Evolutionary conservation across 2,329 filamentous ascomycete species (phyloP).

Genomic region (Xylariaceae sp.): DNA sequence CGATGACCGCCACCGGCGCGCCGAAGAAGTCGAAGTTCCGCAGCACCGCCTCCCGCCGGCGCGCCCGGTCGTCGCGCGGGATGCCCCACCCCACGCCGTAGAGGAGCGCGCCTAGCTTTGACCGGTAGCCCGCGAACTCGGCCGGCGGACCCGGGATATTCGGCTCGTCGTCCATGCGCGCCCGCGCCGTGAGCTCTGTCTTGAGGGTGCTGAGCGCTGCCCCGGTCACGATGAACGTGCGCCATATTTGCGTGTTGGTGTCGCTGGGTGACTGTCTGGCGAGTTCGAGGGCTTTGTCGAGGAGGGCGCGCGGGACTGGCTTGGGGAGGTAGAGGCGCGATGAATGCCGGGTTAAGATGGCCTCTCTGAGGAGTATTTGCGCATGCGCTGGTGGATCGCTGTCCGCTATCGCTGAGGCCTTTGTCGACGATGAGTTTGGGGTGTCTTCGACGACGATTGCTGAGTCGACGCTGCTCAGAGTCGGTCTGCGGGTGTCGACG

Average conservation of each 20-base stretch:
- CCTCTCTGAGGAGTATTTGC: slow-evolving; percentile 18
- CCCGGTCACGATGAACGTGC: slow-evolving; percentile 17
- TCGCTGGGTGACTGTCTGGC: slow-evolving; percentile 20
- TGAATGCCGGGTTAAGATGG: slow-evolving; percentile 19
- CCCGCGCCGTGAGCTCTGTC: slow-evolving; percentile 3
- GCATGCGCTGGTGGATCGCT: not conserved
- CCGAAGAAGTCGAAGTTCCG: slow-evolving; percentile 25
- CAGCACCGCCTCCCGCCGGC: slow-evolving; percentile 12
- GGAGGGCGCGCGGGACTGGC: slow-evolving; percentile 6
- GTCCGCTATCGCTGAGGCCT: not conserved
- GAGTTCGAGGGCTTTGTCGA: slow-evolving; percentile 12
- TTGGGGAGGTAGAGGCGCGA: slow-evolving; percentile 13
- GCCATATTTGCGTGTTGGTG: slow-evolving; percentile 23
- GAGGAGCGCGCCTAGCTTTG: slow-evolving; percentile 14
- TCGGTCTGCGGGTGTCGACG: not conserved
- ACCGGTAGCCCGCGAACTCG: slow-evolving; percentile 9
- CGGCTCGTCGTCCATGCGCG: not conserved
- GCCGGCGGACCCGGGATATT: slow-evolving; percentile 6
- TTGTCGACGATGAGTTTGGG: not conserved
- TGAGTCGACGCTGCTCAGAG: not conserved
- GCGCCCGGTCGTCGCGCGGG: slow-evolving; percentile 15
- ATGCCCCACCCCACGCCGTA: slow-evolving; percentile 21
- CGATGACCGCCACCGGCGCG: slow-evolving; percentile 17
- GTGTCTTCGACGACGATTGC: not conserved
- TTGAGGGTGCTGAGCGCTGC: slow-evolving; percentile 9